Evolutionary conservation across 371 early-diverging fungal genomes (phyloP).

Genomic region (Blakeslea trispora): DNA sequence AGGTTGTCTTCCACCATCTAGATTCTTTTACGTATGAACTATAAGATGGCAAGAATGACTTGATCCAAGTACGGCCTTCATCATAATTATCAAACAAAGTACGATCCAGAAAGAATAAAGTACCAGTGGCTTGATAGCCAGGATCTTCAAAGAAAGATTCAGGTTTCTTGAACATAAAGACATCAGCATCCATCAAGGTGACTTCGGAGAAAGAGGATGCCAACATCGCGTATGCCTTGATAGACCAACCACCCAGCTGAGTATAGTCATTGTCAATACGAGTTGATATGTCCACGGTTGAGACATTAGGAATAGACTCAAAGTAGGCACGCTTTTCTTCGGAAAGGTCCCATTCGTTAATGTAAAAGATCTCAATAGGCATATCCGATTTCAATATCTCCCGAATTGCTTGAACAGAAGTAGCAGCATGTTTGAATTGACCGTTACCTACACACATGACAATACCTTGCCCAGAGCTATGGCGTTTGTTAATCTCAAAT

Average conservation of each 20-base stretch:
- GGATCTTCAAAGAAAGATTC: conserved; percentile 56
- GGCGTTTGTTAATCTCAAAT: conserved; percentile 34
- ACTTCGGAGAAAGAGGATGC: conserved; percentile 66
- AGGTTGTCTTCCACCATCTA: conserved; percentile 45
- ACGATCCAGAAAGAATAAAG: conserved; percentile 68
- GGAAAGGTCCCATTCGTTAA: conserved; percentile 58
- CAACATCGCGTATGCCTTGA: conserved; percentile 68
- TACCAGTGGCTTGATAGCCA: conserved; percentile 58
- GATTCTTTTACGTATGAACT: conserved; percentile 45
- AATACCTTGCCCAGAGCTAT: conserved; percentile 51
- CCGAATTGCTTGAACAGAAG: conserved; percentile 59
- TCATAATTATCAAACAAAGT: conserved; percentile 46
- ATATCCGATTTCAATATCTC: conserved; percentile 55
- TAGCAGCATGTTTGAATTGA: conserved; percentile 62
- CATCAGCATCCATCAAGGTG: conserved; percentile 78
- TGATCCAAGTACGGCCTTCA: conserved; percentile 42
- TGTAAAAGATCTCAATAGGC: conserved; percentile 75
- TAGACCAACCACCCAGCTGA: conserved; percentile 59
- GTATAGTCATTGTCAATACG: conserved; percentile 50
- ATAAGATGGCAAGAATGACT: conserved; percentile 48
- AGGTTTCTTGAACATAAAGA: conserved; percentile 66
- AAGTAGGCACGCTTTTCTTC: conserved; percentile 38
- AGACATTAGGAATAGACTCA: conserved; percentile 44
- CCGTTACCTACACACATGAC: conserved; percentile 69
- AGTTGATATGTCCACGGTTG: conserved; percentile 48